Evolutionary conservation across 2,329 filamentous ascomycete genomes (phyloP).

Genomic region (Paracoccidioides lutzii): DNA sequence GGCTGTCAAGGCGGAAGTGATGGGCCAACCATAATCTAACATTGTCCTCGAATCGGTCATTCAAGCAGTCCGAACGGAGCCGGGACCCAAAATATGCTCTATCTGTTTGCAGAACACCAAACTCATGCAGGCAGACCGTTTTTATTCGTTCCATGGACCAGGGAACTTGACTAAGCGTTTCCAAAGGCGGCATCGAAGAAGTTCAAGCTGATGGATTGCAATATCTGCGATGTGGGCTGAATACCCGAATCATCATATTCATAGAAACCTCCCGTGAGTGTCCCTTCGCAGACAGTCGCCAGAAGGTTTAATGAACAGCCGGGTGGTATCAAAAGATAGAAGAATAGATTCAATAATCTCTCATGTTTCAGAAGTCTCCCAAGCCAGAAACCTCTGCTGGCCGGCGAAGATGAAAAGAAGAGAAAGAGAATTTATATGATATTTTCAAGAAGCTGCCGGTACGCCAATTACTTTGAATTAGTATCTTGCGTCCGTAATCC

Average conservation of each 20-base stretch:
- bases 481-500: no score
- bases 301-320: no score
- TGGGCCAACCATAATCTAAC: neutral
- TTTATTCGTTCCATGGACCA: neutral
- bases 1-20: neutral
- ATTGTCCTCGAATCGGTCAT: neutral
- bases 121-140: neutral
- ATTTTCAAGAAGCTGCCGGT: no score
- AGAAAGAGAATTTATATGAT: no score
- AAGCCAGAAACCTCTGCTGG: no score
- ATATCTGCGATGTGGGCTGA: neutral
- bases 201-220: neutral
- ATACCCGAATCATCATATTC: neutral
- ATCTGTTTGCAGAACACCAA: neutral
- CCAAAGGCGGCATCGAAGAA: neutral
- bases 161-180: neutral
- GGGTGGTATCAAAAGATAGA: no score
- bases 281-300: no score
- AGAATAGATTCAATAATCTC: no score
- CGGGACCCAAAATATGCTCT: neutral
- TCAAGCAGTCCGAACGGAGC: neutral
- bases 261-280: no score
- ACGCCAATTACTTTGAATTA: no score
- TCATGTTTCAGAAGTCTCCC: no score
- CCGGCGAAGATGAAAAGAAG: no score